A percentile compares a stretch with the other conserved stretches of the same genome.
These are phyloP conservation scores for Corylus heterophylla DNA, from an alignment of 306 rosid species.

Conservation along the genomic window DNA sequence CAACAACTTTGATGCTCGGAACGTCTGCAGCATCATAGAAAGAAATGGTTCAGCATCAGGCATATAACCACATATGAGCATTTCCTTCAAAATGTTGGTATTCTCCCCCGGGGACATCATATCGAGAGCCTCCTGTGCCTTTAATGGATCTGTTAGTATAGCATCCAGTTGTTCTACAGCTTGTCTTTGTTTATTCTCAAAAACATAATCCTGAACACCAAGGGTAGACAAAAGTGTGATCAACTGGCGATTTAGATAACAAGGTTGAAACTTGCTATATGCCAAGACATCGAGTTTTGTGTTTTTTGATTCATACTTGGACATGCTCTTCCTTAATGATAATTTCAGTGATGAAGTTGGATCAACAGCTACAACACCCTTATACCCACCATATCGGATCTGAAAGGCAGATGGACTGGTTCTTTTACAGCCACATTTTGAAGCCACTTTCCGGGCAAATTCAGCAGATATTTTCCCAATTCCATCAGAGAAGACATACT, in stretches of 20 bases:
- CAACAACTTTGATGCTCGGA: constrained; percentile 68
- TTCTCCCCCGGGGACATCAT: constrained; percentile 78
- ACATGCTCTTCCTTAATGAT: constrained; percentile 79
- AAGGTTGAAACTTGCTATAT: constrained; percentile 64
- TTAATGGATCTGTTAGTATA: constrained; percentile 59
- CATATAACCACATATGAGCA: constrained; percentile 70
- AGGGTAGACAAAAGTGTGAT: constrained; percentile 82
- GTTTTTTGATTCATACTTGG: constrained; percentile 58
- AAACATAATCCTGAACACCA: constrained; percentile 54
- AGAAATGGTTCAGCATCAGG: constrained; percentile 84
- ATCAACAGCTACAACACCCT: constrained; percentile 91
- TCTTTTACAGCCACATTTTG: constrained; percentile 53
- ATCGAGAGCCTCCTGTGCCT: constrained; percentile 69
- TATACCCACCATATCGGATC: constrained; percentile 84
- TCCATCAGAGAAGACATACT: constrained; percentile 79
- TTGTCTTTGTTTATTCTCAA: constrained; percentile 63
- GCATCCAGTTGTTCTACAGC: constrained; percentile 60
- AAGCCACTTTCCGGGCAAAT: constrained; percentile 68
- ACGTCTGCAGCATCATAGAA: constrained; percentile 81
- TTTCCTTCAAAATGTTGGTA: constrained; percentile 70
- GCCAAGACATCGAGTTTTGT: constrained; percentile 73
- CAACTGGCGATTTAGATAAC: constrained; percentile 77
- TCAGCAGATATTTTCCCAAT: constrained; percentile 78
- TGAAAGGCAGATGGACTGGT: constrained; percentile 76
- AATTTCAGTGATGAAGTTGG: constrained; percentile 62